These are phyloP conservation scores for Cercospora citrullina DNA, from an alignment of 2,329 filamentous ascomycete genomes.

Conservation along the genomic window DNA sequence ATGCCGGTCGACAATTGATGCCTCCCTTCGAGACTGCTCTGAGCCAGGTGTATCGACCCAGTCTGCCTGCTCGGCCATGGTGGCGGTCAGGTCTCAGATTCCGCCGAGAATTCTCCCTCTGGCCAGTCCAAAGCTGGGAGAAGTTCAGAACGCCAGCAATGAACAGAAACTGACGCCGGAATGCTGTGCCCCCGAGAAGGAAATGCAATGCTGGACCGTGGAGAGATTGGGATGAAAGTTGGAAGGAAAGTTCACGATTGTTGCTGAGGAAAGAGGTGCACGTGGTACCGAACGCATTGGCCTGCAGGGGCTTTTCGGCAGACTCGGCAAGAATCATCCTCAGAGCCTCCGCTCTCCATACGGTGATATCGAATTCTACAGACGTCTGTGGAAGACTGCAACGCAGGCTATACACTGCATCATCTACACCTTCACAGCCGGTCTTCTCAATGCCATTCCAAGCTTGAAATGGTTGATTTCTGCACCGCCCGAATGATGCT, in stretches of 20 bases:
- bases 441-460: background rate
- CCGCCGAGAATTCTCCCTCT: background rate
- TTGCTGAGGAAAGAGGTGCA: slow-evolving; percentile 1
- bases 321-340: slow-evolving; percentile 6
- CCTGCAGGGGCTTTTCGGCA: slow-evolving; percentile 3
- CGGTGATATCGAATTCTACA: background rate
- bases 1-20: slow-evolving; percentile 38
- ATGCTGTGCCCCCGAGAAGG: background rate
- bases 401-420: background rate
- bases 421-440: background rate
- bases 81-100: slow-evolving; percentile 1
- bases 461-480: background rate
- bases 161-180: background rate
- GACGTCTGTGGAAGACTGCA: background rate
- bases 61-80: slow-evolving; percentile 22
- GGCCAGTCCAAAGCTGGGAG: background rate
- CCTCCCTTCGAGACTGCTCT: slow-evolving; percentile 31
- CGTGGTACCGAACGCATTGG: slow-evolving; percentile 6
- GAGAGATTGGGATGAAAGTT: background rate
- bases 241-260: background rate
- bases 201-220: background rate
- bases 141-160: background rate
- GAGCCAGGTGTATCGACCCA: slow-evolving; percentile 25
- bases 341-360: background rate
- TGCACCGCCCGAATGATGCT: background rate